A percentile compares a stretch with the other conserved stretches of the same genome.
These are phyloP conservation scores for Vigna unguiculata DNA, from an alignment of 306 rosid genomes.

Conservation along the genomic window DNA sequence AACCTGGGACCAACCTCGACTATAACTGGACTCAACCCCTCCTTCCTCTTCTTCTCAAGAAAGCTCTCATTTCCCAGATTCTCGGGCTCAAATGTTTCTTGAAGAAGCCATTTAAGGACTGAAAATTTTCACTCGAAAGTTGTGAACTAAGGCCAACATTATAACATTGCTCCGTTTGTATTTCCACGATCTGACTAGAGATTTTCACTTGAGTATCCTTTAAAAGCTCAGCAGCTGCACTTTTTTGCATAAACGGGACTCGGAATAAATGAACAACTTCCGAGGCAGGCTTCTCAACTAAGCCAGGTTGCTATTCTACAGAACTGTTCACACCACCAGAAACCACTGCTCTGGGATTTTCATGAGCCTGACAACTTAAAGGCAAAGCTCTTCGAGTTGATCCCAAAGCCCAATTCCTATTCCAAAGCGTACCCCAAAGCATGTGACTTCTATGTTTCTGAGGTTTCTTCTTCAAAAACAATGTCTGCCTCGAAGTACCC, in stretches of 20 bases:
- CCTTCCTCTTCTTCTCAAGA: constrained; percentile 73
- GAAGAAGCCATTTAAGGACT: constrained; percentile 84
- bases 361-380: constrained; percentile 63
- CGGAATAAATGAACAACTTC: constrained; percentile 74
- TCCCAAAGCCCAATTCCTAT: constrained; percentile 37
- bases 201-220: constrained; percentile 71
- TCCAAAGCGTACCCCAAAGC: constrained; percentile 57
- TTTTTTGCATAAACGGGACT: constrained; percentile 72
- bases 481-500: constrained; percentile 60
- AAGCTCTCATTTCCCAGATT: constrained; percentile 80
- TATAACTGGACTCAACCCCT: constrained; percentile 65
- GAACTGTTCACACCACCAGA: constrained; percentile 56
- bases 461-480: constrained; percentile 52
- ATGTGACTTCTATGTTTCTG: constrained; percentile 47
- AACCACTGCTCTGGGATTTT: constrained; percentile 60
- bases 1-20: constrained; percentile 91
- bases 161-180: constrained; percentile 81
- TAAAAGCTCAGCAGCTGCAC: constrained; percentile 75
- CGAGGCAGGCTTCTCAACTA: constrained; percentile 56
- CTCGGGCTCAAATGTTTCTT: constrained; percentile 89
- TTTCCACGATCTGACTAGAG: constrained; percentile 70
- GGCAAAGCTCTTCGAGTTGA: constrained; percentile 42
- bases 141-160: constrained; percentile 66
- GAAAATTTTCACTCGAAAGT: constrained; percentile 58
- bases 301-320: constrained; percentile 53